A percentile compares a stretch with the other conserved stretches of the same genome.
Evolutionary conservation across 2,329 filamentous ascomycete genomes (phyloP).

Genomic region (Cordyceps cateniannulata): DNA sequence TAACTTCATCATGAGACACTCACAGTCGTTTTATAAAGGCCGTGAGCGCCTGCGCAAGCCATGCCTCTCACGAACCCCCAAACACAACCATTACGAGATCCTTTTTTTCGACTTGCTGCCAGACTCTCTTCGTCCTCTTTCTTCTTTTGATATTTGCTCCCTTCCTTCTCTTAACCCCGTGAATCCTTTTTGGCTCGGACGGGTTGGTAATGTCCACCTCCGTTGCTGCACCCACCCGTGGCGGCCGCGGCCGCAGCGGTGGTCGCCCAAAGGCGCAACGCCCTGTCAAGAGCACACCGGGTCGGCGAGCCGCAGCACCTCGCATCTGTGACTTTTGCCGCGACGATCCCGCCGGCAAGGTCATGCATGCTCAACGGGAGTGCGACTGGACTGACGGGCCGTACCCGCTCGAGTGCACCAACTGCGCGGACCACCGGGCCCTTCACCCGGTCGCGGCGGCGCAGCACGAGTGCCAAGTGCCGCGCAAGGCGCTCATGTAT

Average conservation of each 20-base stretch:
- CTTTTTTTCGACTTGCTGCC: too few relatives aligned
- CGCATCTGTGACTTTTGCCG: conserved; percentile 17
- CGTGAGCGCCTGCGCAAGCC: background rate
- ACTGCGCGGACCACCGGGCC: conserved; percentile 21
- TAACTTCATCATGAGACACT: background rate
- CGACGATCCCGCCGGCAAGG: conserved; percentile 1
- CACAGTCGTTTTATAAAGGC: background rate
- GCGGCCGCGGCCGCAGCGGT: background rate
- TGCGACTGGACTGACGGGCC: conserved; percentile 15
- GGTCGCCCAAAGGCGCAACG: background rate
- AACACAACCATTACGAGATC: background rate
- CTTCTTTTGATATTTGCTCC: too few relatives aligned
- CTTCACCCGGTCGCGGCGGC: background rate
- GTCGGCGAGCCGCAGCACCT: background rate
- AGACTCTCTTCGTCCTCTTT: too few relatives aligned
- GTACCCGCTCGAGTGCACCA: conserved; percentile 19
- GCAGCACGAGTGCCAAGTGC: conserved; percentile 14
- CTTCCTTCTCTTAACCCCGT: too few relatives aligned
- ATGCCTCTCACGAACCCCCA: background rate
- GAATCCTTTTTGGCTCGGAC: too few relatives aligned
- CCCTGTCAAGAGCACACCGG: background rate
- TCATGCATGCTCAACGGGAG: conserved; percentile 1
- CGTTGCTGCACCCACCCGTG: background rate
- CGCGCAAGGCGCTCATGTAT: conserved; percentile 1
- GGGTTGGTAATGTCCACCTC: too few relatives aligned